A percentile compares a stretch with the other conserved stretches of the same genome.
Evolutionary conservation across 768 basidiomycete species (phyloP).

Genomic region (Neoboletus subvelutipes): DNA sequence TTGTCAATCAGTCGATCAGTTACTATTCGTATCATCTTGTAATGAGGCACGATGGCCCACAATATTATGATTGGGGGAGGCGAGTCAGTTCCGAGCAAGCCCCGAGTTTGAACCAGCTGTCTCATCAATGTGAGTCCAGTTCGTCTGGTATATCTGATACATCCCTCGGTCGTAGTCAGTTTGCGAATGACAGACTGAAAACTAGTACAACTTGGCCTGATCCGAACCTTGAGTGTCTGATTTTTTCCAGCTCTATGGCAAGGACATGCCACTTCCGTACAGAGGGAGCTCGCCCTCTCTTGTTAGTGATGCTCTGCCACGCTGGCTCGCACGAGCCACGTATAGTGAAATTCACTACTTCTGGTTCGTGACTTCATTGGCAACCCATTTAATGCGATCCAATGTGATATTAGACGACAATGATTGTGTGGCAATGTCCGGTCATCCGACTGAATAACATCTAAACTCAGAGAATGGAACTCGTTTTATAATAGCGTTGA

Average conservation of each 20-base stretch:
- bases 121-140: too few relatives aligned
- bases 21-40: too few relatives aligned
- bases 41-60: too few relatives aligned
- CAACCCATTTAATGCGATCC: background rate
- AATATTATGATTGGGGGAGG: background rate
- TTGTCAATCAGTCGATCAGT: too few relatives aligned
- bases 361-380: background rate
- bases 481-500: background rate
- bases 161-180: background rate
- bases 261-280: background rate
- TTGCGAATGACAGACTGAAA: background rate
- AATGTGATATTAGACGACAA: background rate
- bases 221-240: background rate
- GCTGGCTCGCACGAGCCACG: background rate
- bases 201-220: background rate
- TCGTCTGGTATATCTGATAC: background rate
- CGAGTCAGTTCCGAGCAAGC: background rate
- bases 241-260: background rate
- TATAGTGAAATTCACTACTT: background rate
- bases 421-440: too few relatives aligned
- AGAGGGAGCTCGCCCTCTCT: background rate
- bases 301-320: background rate
- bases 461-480: background rate
- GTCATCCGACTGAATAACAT: background rate
- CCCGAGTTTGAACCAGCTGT: too few relatives aligned